Percentiles rank a stretch among this genome's conserved stretches.
Evolutionary conservation across 495 filamentous ascomycete species (phyloP).

Genomic region (Neurospora sp.): DNA sequence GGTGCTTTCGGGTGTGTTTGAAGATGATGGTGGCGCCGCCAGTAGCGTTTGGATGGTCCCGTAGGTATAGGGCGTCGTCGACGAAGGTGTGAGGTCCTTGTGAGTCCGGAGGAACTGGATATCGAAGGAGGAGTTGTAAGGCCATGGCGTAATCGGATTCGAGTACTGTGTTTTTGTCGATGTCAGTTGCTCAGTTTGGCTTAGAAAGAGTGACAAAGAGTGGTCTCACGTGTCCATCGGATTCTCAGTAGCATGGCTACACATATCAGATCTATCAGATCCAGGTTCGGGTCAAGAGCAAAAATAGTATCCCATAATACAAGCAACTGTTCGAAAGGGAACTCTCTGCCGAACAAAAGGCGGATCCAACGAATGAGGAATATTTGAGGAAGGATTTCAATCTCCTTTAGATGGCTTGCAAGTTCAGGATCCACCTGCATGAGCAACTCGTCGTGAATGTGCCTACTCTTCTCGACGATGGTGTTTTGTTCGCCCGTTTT

Average conservation of each 20-base stretch:
- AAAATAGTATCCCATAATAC: slow-evolving; percentile 86
- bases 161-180: slow-evolving; percentile 47
- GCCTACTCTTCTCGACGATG: slow-evolving; percentile 75
- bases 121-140: slow-evolving; percentile 71
- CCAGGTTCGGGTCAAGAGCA: slow-evolving; percentile 72
- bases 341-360: slow-evolving; percentile 87
- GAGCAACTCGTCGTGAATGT: slow-evolving; percentile 75
- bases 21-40: slow-evolving; percentile 66
- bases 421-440: slow-evolving; percentile 71
- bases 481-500: slow-evolving; percentile 37
- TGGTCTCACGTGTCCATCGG: slow-evolving; percentile 70
- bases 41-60: slow-evolving; percentile 59
- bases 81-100: slow-evolving; percentile 68
- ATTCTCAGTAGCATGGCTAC: slow-evolving; percentile 90
- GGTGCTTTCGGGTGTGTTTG: slow-evolving; percentile 63
- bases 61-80: slow-evolving; percentile 77
- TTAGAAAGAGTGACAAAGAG: background rate
- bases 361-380: slow-evolving; percentile 96
- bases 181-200: slow-evolving; percentile 1
- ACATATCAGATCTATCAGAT: slow-evolving; percentile 79
- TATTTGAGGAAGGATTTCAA: slow-evolving; percentile 91
- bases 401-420: slow-evolving; percentile 66
- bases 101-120: slow-evolving; percentile 55
- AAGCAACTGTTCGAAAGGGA: slow-evolving; percentile 75
- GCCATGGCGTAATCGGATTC: slow-evolving; percentile 78